Base-by-base conservation (phyloP, 805 yeast species). In the Saccharomyces jurei region DNA sequence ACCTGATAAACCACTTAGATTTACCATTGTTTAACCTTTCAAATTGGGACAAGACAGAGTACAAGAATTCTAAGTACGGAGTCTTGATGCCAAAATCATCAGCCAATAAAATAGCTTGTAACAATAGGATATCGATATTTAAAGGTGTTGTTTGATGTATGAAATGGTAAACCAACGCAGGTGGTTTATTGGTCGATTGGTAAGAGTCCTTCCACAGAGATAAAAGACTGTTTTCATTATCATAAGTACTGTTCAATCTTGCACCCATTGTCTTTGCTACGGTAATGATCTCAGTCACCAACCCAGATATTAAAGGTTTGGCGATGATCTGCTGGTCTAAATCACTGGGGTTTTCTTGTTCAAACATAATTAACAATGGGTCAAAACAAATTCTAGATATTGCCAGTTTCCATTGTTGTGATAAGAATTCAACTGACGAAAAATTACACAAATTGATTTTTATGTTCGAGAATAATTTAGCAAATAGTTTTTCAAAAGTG, bases 51-150 rank as follows among this genome's bases (percentile, higher is more conserved):
- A 86, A 74, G 52, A 83, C 79, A 2, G 96, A 89, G 67, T 89
- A 91, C 54, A 89, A 72, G 61, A 88, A 88, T 71, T 91, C 97
- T 67, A 91, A 75, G 67, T 91, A 91, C 1, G 97, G 97, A 0
- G 97, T 89, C 67, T 86, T 85, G 53, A 89, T 83, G 50, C 86
- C 84, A 65, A 81, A 81, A 66, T 90, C 96, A 71, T 90, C 96
- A n/a, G 94, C 96, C 54, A 90, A 75, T 53, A 91, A 74, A 52
- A 91, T 91, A 4, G 96, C 96, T 65, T 89, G 96, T 57, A 91
- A 77, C 52, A 91, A 73, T 47, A 89, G 74, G 65, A 89, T 76
- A 71, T 91, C 97, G 46, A 87, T 75, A 57, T 85, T 82, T 56
- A 88, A 68, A 48, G 68, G 62, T 2, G 80, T 81, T 60, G 80